phyloP scores from a whole-genome alignment of 2,329 filamentous ascomycete species.

The Claviceps digitariae region DNA sequence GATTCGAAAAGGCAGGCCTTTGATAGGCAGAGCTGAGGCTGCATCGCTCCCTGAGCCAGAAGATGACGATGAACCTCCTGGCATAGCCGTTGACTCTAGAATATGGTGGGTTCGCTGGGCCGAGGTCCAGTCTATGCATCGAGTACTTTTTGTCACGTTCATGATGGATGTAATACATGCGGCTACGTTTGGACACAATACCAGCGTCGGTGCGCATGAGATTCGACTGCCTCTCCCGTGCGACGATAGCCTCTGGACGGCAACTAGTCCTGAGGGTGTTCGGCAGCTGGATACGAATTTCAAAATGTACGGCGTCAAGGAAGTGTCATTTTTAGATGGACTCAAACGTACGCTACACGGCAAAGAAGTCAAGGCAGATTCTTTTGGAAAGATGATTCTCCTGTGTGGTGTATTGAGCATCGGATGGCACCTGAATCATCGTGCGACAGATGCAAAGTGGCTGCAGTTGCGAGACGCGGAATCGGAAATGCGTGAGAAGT shows the following conservation, averaged over 20 bases:
- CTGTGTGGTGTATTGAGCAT: conserved; percentile 86
- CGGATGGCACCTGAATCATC: conserved; percentile 81
- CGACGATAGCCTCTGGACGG: conserved; percentile 77
- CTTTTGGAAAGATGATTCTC: conserved; percentile 78
- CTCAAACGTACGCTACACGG: conserved; percentile 74
- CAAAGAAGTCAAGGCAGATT: conserved; percentile 69
- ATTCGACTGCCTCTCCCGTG: conserved; percentile 76
- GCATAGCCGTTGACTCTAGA: conserved; percentile 24
- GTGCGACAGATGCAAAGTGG: conserved; percentile 73
- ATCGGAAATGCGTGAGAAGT: conserved; percentile 53
- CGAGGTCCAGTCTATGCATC: conserved; percentile 71
- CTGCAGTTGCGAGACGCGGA: conserved; percentile 53
- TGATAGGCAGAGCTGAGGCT: conserved; percentile 66
- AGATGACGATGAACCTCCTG: conserved; percentile 16
- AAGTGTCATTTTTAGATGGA: conserved; percentile 69
- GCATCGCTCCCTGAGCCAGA: conserved; percentile 57
- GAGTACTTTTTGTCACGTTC: conserved; percentile 80
- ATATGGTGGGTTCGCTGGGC: conserved; percentile 80
- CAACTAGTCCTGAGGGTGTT: conserved; percentile 63
- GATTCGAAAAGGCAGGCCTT: conserved; percentile 75
- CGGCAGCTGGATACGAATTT: conserved; percentile 64
- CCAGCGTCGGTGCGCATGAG: conserved; percentile 84
- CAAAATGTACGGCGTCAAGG: conserved; percentile 65
- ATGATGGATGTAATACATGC: conserved; percentile 82
- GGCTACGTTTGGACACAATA: conserved; percentile 82